phyloP scores from a whole-genome alignment of 805 yeast genomes.

The Zygoascus ofunaensis region DNA sequence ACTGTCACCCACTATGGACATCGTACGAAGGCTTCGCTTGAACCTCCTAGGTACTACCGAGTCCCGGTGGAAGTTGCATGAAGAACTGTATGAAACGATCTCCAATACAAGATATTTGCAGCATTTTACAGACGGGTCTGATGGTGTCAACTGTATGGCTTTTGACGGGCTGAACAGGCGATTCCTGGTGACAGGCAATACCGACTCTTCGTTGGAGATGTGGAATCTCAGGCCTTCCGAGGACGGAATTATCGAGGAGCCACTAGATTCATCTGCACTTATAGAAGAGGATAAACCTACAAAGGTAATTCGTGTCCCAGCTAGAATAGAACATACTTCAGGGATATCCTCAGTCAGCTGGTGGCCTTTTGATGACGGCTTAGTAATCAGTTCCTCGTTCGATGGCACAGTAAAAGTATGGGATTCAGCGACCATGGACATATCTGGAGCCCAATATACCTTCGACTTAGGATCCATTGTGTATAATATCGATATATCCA shows the following conservation, averaged over 20 bases:
- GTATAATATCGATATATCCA: slow-evolving; percentile 56
- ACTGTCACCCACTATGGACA: no score
- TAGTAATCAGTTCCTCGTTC: slow-evolving; percentile 75
- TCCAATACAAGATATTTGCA: background rate
- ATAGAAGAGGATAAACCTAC: background rate
- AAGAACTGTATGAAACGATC: background rate
- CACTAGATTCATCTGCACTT: no score
- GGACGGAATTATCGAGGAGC: no score
- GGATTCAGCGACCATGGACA: slow-evolving; percentile 57
- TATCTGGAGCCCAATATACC: slow-evolving; percentile 46
- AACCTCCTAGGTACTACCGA: background rate
- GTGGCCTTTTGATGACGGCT: slow-evolving; percentile 86
- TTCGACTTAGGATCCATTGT: slow-evolving; percentile 56
- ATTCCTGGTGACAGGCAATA: slow-evolving; percentile 59
- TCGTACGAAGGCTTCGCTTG: background rate
- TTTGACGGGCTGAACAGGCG: slow-evolving; percentile 40
- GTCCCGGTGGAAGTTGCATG: background rate
- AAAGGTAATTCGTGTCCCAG: slow-evolving; percentile 3
- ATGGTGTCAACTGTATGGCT: slow-evolving; percentile 50
- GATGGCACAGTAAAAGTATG: slow-evolving; percentile 71
- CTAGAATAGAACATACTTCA: slow-evolving; percentile 43
- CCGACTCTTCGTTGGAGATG: slow-evolving; percentile 56
- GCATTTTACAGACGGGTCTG: background rate
- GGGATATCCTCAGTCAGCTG: slow-evolving; percentile 70
- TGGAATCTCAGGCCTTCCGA: slow-evolving; percentile 45